Base-by-base conservation (phyloP, 108 stramenopile genomes). In the Chaetoceros tenuissimus region DNA sequence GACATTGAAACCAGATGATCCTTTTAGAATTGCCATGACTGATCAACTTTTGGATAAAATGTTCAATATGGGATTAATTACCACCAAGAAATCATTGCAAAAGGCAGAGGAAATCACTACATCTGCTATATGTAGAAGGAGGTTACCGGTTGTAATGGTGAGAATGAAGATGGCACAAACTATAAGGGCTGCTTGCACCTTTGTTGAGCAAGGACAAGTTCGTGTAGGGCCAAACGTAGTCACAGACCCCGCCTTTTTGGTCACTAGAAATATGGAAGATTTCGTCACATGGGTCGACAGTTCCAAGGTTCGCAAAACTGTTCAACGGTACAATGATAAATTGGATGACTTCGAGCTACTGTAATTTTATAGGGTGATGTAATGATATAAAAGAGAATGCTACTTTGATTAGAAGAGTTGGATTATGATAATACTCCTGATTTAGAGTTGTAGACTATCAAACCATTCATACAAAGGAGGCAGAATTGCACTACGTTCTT, bases 341-440 rank as follows among this genome's bases (percentile, higher is more conserved):
- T 71, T 99, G 50, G 99, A 99, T 77, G 99, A 99, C 63, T 99
- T 94, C 68, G 97, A 99, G 63, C 76, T 99, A 54, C 73, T 99
- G 51, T 94, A 90, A 64, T n/a, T n/a, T n/a, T n/a, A n/a, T n/a
- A n/a, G n/a, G n/a, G n/a, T n/a, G n/a, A n/a, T n/a, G n/a, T n/a
- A n/a, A n/a, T n/a, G n/a, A n/a, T n/a, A n/a, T n/a, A n/a, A n/a
- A n/a, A n/a, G n/a, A n/a, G n/a, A n/a, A n/a, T n/a, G n/a, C n/a
- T n/a, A n/a, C n/a, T n/a, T n/a, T n/a, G n/a, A n/a, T n/a, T n/a
- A n/a, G n/a, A n/a, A n/a, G n/a, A n/a, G n/a, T n/a, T n/a, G n/a
- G n/a, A n/a, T n/a, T n/a, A n/a, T n/a, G n/a, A n/a, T n/a, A n/a
- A n/a, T n/a, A n/a, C n/a, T n/a, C n/a, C n/a, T n/a, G n/a, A n/a